Conservation (phyloP, 2,329 filamentous ascomycete species). For the Aureobasidium uvarum region DNA sequence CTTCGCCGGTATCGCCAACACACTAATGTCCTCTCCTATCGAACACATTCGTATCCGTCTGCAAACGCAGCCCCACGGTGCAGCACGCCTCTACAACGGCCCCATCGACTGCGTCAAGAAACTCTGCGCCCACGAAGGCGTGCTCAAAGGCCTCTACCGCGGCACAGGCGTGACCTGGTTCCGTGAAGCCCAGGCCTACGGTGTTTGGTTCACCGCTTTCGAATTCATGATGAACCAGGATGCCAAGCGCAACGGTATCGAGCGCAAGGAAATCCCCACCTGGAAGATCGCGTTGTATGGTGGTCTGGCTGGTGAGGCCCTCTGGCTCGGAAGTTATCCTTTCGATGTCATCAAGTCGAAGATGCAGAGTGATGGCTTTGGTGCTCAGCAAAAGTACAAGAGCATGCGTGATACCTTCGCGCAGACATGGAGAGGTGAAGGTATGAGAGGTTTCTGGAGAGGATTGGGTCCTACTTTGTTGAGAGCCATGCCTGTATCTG, state of each 20-base stretch:
- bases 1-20: constrained; percentile 90
- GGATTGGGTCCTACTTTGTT: constrained; percentile 86
- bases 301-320: constrained; percentile 85
- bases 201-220: constrained; percentile 90
- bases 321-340: constrained; percentile 93
- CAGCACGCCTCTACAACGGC: constrained; percentile 72
- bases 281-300: constrained; percentile 91
- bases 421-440: constrained; percentile 76
- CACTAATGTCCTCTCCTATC: constrained; percentile 82
- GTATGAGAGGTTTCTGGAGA: constrained; percentile 86
- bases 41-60: constrained; percentile 96
- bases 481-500: constrained; percentile 95
- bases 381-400: constrained; percentile 65
- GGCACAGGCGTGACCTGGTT: constrained; percentile 81
- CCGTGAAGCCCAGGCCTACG: constrained; percentile 92
- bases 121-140: constrained; percentile 66
- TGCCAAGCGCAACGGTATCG: constrained; percentile 70
- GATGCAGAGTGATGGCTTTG: constrained; percentile 98
- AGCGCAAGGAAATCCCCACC: constrained; percentile 73
- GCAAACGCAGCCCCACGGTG: constrained; percentile 92
- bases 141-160: constrained; percentile 75
- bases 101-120: constrained; percentile 90
- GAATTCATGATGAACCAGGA: constrained; percentile 96
- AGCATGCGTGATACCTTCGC: constrained; percentile 87
- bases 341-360: constrained; percentile 99